phyloP scores from a whole-genome alignment of 345 rosid genomes.

The Pistacia vera region DNA sequence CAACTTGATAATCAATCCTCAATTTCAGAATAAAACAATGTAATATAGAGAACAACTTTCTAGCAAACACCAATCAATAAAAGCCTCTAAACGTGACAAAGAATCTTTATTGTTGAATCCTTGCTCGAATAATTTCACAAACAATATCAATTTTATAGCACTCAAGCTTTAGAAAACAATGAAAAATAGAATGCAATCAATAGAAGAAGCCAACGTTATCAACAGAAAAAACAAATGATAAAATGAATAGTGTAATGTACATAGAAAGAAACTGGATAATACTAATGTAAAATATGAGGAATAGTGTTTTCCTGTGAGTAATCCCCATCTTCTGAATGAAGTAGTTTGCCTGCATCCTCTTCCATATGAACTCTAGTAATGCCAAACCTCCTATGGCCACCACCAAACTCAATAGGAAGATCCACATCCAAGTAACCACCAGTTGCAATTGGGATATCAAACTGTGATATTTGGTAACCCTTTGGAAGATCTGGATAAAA shows the following conservation, averaged over 20 bases:
- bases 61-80: not conserved
- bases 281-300: conserved; percentile 23
- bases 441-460: conserved; percentile 87
- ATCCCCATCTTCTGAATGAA: conserved; percentile 75
- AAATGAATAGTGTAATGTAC: not conserved
- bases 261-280: not conserved
- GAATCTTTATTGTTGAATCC: not conserved
- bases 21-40: not conserved
- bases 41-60: not conserved
- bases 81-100: not conserved
- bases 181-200: not conserved
- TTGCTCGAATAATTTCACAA: not conserved
- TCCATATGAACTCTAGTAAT: conserved; percentile 97
- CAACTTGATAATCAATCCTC: not conserved
- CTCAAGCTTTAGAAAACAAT: conserved; percentile 2
- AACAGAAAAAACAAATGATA: not conserved
- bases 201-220: conserved; percentile 8
- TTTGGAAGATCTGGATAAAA: conserved; percentile 98
- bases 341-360: conserved; percentile 95
- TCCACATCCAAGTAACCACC: conserved; percentile 83
- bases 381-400: conserved; percentile 88
- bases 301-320: conserved; percentile 63
- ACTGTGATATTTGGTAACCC: conserved; percentile 95
- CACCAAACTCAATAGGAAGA: conserved; percentile 87
- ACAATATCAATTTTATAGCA: not conserved